phyloP scores from a whole-genome alignment of 106 monocot genomes.

The Acorus calamus region DNA sequence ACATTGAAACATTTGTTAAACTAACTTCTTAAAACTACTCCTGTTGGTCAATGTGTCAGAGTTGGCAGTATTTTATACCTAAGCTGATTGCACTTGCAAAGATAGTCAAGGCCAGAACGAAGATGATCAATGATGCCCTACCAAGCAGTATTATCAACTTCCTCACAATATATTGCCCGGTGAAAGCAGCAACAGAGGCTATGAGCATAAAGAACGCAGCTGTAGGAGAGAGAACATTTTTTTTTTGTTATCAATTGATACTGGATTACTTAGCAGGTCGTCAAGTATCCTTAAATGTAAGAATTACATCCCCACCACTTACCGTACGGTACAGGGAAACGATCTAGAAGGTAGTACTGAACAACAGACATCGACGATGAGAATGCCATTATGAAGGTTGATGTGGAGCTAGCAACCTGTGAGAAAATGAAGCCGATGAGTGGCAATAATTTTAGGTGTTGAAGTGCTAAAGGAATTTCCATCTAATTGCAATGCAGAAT shows the following conservation, averaged over 20 bases:
- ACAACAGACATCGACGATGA: constrained; percentile 53
- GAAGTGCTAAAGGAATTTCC: too few species aligned
- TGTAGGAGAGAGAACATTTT: constrained; percentile 10
- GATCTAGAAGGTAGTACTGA: constrained; percentile 37
- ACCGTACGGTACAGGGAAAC: constrained; percentile 46
- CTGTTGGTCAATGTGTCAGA: neutral
- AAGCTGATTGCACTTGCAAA: constrained; percentile 50
- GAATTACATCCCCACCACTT: neutral
- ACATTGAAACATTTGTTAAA: neutral
- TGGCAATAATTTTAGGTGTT: neutral
- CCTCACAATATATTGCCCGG: constrained; percentile 40
- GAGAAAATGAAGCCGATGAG: neutral
- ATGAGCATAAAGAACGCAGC: constrained; percentile 42
- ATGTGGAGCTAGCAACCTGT: constrained; percentile 49
- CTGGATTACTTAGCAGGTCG: neutral
- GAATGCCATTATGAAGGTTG: constrained; percentile 49
- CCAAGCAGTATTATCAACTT: constrained; percentile 39
- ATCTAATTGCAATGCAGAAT: too few species aligned
- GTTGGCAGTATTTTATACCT: constrained; percentile 13
- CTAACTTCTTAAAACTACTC: neutral
- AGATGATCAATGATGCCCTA: constrained; percentile 45
- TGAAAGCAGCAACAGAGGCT: constrained; percentile 63
- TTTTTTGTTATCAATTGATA: neutral
- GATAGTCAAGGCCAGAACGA: constrained; percentile 45
- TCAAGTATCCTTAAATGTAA: neutral